Evolutionary conservation across 306 rosid species (phyloP), one percentile per base, ranked within the genome.

Genomic region (Inga laurina): DNA sequence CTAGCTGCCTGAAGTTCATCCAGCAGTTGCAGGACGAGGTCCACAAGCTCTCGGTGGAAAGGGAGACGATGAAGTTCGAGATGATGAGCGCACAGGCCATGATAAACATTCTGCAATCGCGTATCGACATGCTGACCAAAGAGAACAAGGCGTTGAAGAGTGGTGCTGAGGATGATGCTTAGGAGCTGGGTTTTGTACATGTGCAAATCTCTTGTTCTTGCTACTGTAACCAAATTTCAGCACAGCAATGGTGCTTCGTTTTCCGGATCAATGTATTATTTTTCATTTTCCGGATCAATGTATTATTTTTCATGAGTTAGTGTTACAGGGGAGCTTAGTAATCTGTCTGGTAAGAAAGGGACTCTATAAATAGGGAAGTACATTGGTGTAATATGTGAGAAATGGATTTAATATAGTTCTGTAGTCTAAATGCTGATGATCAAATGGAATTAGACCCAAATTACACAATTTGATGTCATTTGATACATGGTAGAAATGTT

Each of bases 1-100:
- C 98, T 2, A 88, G 87, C 85, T 91, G 91, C 43, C 71, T 82
- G 78, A 92, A 97, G 75, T 88, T 89, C 87, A 89, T 97, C 83
- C 90, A 87, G 39, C 84, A 90, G 46, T 44, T 97, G 93, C 94
- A 92, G 84, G 76, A 69, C 15, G 98, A 97, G 85, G 87, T 89
- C 21, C 97, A 84, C 84, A 91, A 88, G 84, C 82, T 92, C 24
- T 65, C 92, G 1, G 86, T 90, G 37, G 99, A 97, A 83, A 90
- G 89, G 86, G 98, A 97, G 87, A 86, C 94, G 0, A 77, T 91
- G 89, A 94, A 87, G 86, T 94, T 97, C 41, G 99, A 97, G 87
- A 84, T 92, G 90, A 91, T 87, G 90, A 97, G 99, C 11, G 91
- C 98, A 43, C 97, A 93, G 75, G 89, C 99, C 18, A 91, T 90